phyloP scores from a whole-genome alignment of 2,329 filamentous ascomycete genomes.

The Lasiodiplodia sp. region DNA sequence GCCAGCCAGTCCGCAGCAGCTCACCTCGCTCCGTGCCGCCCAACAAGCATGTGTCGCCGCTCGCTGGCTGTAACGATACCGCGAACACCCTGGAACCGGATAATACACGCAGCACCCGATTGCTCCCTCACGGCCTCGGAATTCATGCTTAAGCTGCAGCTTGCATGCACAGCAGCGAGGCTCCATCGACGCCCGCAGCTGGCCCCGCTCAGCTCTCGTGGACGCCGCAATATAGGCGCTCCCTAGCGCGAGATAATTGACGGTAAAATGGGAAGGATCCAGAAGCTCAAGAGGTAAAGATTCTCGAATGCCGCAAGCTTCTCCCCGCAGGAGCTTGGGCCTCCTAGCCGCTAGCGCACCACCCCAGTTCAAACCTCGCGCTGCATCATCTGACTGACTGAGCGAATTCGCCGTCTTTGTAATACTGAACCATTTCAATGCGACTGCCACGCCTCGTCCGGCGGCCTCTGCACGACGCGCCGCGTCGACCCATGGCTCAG shows the following conservation, averaged over 20 bases:
- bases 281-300: not conserved
- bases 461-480: not conserved
- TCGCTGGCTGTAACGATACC: slow-evolving; percentile 16
- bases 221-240: no score
- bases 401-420: slow-evolving; percentile 7
- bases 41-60: slow-evolving; percentile 11
- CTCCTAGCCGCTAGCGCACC: slow-evolving; percentile 14
- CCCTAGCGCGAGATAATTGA: no score
- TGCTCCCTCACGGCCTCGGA: not conserved
- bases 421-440: slow-evolving; percentile 4
- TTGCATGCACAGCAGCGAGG: slow-evolving; percentile 5
- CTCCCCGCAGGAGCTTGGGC: slow-evolving; percentile 27
- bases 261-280: not conserved
- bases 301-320: not conserved
- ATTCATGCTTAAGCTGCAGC: slow-evolving; percentile 6
- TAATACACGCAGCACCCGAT: not conserved
- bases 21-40: slow-evolving; percentile 20
- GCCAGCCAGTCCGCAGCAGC: slow-evolving; percentile 13
- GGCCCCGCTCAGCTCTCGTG: not conserved
- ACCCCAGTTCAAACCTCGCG: slow-evolving; percentile 6
- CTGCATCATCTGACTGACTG: slow-evolving; percentile 24
- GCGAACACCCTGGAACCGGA: slow-evolving; percentile 6
- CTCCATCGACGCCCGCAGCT: not conserved
- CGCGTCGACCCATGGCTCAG: not conserved
- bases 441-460: not conserved